Base-by-base conservation (phyloP, 805 yeast species). In the Allodekkera sacchari region DNA sequence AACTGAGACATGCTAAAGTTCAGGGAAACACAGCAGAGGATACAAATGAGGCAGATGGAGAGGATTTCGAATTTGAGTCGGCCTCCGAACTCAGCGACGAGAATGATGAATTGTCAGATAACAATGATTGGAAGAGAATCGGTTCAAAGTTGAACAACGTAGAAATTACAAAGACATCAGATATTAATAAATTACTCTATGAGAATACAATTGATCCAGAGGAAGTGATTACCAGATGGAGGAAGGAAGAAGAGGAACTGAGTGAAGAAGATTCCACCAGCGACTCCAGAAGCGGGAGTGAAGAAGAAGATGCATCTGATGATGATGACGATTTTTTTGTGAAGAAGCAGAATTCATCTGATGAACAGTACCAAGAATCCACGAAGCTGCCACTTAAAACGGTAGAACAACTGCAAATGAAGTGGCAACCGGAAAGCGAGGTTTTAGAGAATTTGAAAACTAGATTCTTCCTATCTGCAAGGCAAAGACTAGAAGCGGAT, bases 111-210 rank as follows among this genome's bases (percentile, higher is more conserved):
- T 59, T 55, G 4, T 55, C 48, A 27, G 62, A 50, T 9, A 63
- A 53, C 7, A 53, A 57, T 6, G 58, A 59, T 21, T 67, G 66
- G 60, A 48, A 57, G 31, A 39, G 47, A 8, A 63, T 81, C 24
- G 95, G 95, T 1, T 52, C 74, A 4, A 76, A 68, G 44, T 61
- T 83, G 36, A 63, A 71, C 39, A 71, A 79, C n/a, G 42, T 69
- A 5, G 50, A 59, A 36, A 62, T 57, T 50, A 65, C 59, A 45
- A 71, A 65, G 57, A 64, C 62, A 36, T 83, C 94, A 88, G 83
- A 89, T 53, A 73, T 89, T 39, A 77, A 79, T 44, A 83, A 82
- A 48, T 60, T 89, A 34, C 61, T 92, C 4, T 89, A 92, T 54
- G 67, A 82, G 72, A 76, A 79, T 35, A 80, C 83, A 43, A 65